Percentiles rank a stretch among this genome's conserved stretches.
Conservation (phyloP, 139 green algal genomes). For the Chlorella sp. region DNA sequence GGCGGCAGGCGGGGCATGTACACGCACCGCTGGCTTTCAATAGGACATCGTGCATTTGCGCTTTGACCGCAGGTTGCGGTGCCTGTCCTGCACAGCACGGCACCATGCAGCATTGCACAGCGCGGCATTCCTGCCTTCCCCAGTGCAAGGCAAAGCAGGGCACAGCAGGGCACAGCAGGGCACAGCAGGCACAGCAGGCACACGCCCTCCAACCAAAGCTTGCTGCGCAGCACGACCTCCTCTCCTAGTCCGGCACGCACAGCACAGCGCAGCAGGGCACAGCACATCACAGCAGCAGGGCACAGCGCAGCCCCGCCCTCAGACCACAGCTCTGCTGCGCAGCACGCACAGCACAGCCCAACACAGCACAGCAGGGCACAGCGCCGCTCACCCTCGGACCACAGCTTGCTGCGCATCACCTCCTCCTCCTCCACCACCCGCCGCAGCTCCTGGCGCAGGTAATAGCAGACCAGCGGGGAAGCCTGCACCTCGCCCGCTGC, state of each 20-base stretch:
- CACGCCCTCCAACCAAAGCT: neutral
- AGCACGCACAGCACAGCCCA: neutral
- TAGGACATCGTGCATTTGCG: no score
- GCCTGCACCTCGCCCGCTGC: neutral
- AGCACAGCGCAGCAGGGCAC: neutral
- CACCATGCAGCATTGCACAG: no score
- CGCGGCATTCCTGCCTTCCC: no score
- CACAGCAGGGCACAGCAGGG: neutral
- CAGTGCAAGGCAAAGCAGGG: no score
- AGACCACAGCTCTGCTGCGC: neutral
- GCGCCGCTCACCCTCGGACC: conserved; percentile 40
- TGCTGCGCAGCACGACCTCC: neutral
- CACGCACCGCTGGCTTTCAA: no score
- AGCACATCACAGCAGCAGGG: neutral
- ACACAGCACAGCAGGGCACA: neutral
- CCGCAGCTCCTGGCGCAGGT: conserved; percentile 64
- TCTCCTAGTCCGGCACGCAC: neutral
- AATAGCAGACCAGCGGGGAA: conserved; percentile 39
- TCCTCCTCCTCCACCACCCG: conserved; percentile 66
- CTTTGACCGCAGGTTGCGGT: neutral
- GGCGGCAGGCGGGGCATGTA: no score
- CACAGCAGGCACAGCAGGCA: neutral
- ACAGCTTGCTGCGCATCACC: conserved; percentile 66
- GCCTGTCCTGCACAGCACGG: no score
- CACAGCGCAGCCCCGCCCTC: neutral